phyloP scores from a whole-genome alignment of 2,329 filamentous ascomycete genomes.

The Neonectria coccinea region DNA sequence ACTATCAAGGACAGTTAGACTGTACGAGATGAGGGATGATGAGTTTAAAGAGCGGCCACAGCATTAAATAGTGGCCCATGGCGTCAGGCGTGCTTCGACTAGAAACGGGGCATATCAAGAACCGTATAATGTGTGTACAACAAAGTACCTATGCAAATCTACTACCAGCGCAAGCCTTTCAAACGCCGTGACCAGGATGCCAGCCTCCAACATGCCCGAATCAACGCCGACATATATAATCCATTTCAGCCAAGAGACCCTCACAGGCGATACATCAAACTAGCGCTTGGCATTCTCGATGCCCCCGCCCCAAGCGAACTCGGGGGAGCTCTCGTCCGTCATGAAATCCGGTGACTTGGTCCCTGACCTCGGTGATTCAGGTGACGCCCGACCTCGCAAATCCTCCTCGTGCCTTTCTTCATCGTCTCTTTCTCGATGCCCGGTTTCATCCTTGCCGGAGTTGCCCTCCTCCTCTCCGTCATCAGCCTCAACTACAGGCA shows the following conservation, averaged over 20 bases:
- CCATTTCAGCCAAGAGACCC: slow-evolving; percentile 4
- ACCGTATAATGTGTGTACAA: slow-evolving; percentile 43
- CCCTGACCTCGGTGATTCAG: slow-evolving; percentile 30
- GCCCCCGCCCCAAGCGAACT: slow-evolving; percentile 37
- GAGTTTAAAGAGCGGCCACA: slow-evolving; percentile 28
- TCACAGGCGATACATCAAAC: slow-evolving; percentile 4
- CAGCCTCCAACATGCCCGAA: slow-evolving; percentile 33
- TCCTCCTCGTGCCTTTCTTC: slow-evolving; percentile 31
- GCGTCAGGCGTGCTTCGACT: slow-evolving; percentile 43
- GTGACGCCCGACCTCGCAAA: slow-evolving; percentile 31
- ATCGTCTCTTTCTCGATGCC: slow-evolving; percentile 17
- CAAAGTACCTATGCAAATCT: slow-evolving; percentile 43
- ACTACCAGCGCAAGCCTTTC: slow-evolving; percentile 29
- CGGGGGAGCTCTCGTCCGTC: slow-evolving; percentile 47
- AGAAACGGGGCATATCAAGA: slow-evolving; percentile 35
- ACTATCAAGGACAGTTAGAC: slow-evolving; percentile 21
- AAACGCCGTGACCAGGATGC: slow-evolving; percentile 34
- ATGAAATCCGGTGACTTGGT: slow-evolving; percentile 44
- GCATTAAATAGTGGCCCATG: slow-evolving; percentile 37
- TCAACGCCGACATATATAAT: slow-evolving; percentile 40
- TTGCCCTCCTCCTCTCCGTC: slow-evolving; percentile 24
- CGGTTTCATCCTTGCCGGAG: slow-evolving; percentile 3
- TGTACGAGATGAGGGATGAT: slow-evolving; percentile 45
- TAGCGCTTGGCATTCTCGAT: slow-evolving; percentile 28
- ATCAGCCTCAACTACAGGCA: slow-evolving; percentile 40